Conservation (phyloP, 106 monocot species). For the Dactylorhiza incarnata region DNA sequence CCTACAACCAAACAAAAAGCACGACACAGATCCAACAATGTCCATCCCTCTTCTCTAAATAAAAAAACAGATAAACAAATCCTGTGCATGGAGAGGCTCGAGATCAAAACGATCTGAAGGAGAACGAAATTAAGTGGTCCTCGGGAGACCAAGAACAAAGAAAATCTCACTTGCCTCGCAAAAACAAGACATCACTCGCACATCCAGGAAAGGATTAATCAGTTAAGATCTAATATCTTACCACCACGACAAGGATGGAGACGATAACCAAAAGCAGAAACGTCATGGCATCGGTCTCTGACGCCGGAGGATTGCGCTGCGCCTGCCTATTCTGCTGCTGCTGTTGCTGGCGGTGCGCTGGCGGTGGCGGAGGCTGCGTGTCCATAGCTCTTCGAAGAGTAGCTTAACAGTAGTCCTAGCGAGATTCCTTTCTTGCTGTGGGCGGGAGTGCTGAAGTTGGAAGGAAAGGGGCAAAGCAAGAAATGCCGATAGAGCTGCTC, state of each 20-base stretch:
- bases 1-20: background rate
- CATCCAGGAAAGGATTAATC: background rate
- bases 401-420: background rate
- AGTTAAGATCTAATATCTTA: constrained; percentile 4
- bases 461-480: background rate
- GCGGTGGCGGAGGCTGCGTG: background rate
- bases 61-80: background rate
- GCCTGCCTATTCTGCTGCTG: constrained; percentile 2
- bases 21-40: background rate
- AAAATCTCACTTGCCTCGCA: background rate
- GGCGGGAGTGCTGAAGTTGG: background rate
- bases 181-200: background rate
- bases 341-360: background rate
- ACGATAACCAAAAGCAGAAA: background rate
- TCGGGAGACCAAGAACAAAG: background rate
- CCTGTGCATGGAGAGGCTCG: background rate
- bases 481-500: background rate
- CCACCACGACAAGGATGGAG: constrained; percentile 9
- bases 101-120: background rate
- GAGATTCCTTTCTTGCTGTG: background rate
- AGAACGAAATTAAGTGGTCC: no score
- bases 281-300: constrained; percentile 6
- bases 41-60: background rate
- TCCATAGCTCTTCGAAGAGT: constrained; percentile 5
- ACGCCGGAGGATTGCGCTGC: background rate